Base-by-base conservation (phyloP, 2,329 filamentous ascomycete species). In the Fusarium anguioides region DNA sequence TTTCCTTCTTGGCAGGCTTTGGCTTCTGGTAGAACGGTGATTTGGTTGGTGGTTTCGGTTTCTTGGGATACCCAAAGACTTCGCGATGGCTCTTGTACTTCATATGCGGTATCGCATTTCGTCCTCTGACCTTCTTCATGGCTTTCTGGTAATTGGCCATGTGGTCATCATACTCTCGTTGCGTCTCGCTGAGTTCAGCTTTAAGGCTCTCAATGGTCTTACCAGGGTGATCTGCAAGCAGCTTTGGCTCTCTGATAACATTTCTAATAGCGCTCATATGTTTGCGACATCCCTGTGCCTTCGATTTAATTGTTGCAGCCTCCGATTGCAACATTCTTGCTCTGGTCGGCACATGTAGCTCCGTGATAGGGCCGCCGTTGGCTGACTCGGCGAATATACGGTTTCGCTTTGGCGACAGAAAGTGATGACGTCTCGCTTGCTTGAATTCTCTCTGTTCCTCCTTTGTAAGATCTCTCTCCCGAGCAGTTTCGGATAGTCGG, bases 371-470 rank as follows among this genome's bases (percentile, higher is more conserved):
- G 24, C 58, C 71, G 17, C 68, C 69, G 26, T 69, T 35, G 37
- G 42, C 37, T 17, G 58, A 53, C 15, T 71, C 49, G 6, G 69
- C 51, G 23, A 76, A 72, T 11, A 70, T 54, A 15, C 60, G 49
- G 46, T 64, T 78, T 42, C 72, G 69, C 4, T 63, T 40, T 17
- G 76, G 76, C 9, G 72, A 76, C 24, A 78, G 69, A 37, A 72
- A 60, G 70, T 74, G 75, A 42, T 76, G 75, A 42, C 74, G 61
- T 56, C 74, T 70, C 39, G 77, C 77, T 53, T 73, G 72, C 57
- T 79, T 79, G 42, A 77, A 79, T 37, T 79, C 75, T 24, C 68
- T 68, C 20, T 59, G 56, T 59, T 79, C 77, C 46, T 77, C 74
- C 15, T 65, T 40, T 20, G 76, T 78, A 50, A 79, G 68, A 27